Evolutionary conservation across 1,139 yeast genomes (phyloP).

Genomic region (Blastobotrys raffinosifermentans): DNA sequence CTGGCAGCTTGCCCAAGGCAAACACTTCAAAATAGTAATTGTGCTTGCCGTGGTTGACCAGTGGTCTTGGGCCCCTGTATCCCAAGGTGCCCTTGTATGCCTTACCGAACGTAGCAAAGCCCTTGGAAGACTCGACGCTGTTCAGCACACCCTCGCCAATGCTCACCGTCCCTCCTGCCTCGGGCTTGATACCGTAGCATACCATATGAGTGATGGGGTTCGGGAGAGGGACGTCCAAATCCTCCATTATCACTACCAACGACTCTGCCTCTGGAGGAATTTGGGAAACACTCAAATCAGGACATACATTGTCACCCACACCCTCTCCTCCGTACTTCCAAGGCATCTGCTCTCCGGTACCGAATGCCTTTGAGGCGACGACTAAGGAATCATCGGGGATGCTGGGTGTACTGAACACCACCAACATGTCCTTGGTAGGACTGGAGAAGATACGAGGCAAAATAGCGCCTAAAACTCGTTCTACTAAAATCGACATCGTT

Average conservation of each 20-base stretch:
- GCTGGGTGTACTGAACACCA: slow-evolving; percentile 5
- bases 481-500: slow-evolving; percentile 9
- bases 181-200: slow-evolving; percentile 13
- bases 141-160: slow-evolving; percentile 15
- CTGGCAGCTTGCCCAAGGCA: slow-evolving; percentile 15
- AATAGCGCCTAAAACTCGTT: slow-evolving; percentile 12
- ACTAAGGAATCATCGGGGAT: slow-evolving; percentile 11
- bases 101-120: slow-evolving; percentile 12
- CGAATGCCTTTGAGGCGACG: slow-evolving; percentile 18
- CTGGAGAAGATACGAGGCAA: slow-evolving; percentile 10
- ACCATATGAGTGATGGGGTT: slow-evolving; percentile 16
- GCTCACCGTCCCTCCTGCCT: neutral
- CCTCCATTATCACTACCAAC: slow-evolving; percentile 16
- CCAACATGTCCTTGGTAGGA: slow-evolving; percentile 10
- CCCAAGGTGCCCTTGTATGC: slow-evolving; percentile 13
- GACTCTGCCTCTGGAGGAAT: slow-evolving; percentile 15
- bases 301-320: slow-evolving; percentile 17
- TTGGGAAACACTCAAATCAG: slow-evolving; percentile 14
- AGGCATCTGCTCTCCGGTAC: slow-evolving; percentile 15
- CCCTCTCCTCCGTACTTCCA: slow-evolving; percentile 19
- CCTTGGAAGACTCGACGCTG: slow-evolving; percentile 2
- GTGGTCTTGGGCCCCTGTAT: slow-evolving; percentile 19
- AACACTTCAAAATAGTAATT: slow-evolving; percentile 18
- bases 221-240: slow-evolving; percentile 20
- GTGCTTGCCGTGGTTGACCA: slow-evolving; percentile 21